Evolutionary conservation across 352 stramenopile species (phyloP), one percentile per base, ranked within the genome.

Genomic region (Globisporangium heterothallicum): DNA sequence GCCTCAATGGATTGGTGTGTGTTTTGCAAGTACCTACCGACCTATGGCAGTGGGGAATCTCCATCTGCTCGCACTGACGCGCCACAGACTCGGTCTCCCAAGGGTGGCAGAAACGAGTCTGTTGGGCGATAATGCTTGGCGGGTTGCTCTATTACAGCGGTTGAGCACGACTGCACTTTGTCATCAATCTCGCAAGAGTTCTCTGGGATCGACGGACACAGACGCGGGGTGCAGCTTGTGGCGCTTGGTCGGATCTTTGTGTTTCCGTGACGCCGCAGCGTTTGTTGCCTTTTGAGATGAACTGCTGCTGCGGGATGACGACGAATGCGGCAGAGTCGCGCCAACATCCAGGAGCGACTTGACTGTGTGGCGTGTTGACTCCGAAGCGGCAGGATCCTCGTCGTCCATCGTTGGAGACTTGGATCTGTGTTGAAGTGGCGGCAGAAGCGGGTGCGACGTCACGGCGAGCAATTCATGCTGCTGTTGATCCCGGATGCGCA

Each of bases 331-430:
- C 12, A 59, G 60, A 6, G 52, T 45, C 8, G 49, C 53, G 4
- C 59, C 59, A 10, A 71, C 45, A n/a, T n/a, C n/a, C 62, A 69
- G 64, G 9, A 69, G 34, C n/a, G 62, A 56, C 46, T 64, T 63
- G 27, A 69, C 34, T 10, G 67, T 43, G 26, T 66, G 64, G 10
- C 58, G 56, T 6, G 63, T 69, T 21, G 66, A 64, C 21, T 65
- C 53, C 48, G 58, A n/a, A 8, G 13, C 21, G 5, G 8, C 21
- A 14, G 10, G 7, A 14, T 52, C 18, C 14, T 21, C 56, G 0
- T n/a, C 29, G 14, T 47, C 24, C 13, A 8, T 8, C 27, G 32
- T 29, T 18, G 26, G 21, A 12, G 30, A n/a, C 24, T 27, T 24
- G 5, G 25, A 4, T 16, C 1, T 38, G 4, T 38, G 14, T 10